Percentiles rank a stretch among this genome's conserved stretches.
phyloP scores from a whole-genome alignment of 2,329 filamentous ascomycete species.

The Ilyonectria destructans region DNA sequence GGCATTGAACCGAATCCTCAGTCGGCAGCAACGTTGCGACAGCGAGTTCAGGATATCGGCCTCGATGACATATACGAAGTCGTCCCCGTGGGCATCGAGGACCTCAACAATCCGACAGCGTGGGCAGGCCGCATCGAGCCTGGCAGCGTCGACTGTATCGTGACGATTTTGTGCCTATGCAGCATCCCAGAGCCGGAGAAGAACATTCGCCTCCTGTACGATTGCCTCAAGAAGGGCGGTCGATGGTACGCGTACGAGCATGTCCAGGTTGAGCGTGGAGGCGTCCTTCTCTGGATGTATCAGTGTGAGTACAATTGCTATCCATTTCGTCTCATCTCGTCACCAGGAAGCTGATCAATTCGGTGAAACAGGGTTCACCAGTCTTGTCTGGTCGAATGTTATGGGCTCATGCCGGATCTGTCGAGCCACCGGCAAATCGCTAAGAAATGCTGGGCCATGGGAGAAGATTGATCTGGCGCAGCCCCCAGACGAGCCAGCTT shows the following conservation, averaged over 20 bases:
- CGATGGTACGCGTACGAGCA: constrained; percentile 78
- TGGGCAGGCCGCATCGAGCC: constrained; percentile 65
- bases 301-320: constrained; percentile 62
- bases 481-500: constrained; percentile 60
- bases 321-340: background rate
- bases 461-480: constrained; percentile 63
- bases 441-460: constrained; percentile 69
- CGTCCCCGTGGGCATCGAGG: constrained; percentile 75
- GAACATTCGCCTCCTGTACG: constrained; percentile 71
- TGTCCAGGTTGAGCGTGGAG: constrained; percentile 61
- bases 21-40: constrained; percentile 65
- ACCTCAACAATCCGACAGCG: constrained; percentile 60
- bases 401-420: constrained; percentile 69
- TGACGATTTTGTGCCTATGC: constrained; percentile 75
- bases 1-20: constrained; percentile 76
- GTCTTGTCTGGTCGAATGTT: constrained; percentile 68
- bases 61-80: constrained; percentile 74
- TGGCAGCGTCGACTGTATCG: constrained; percentile 72
- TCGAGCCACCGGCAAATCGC: constrained; percentile 63
- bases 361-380: constrained; percentile 60
- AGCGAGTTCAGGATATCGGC: constrained; percentile 66
- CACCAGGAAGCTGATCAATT: background rate
- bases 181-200: constrained; percentile 73
- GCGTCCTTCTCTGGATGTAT: constrained; percentile 62
- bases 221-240: constrained; percentile 73